Percentiles rank a stretch among this genome's conserved stretches.
phyloP scores from a whole-genome alignment of 371 early-diverging fungal genomes.

The Syncephalastrum monosporum region DNA sequence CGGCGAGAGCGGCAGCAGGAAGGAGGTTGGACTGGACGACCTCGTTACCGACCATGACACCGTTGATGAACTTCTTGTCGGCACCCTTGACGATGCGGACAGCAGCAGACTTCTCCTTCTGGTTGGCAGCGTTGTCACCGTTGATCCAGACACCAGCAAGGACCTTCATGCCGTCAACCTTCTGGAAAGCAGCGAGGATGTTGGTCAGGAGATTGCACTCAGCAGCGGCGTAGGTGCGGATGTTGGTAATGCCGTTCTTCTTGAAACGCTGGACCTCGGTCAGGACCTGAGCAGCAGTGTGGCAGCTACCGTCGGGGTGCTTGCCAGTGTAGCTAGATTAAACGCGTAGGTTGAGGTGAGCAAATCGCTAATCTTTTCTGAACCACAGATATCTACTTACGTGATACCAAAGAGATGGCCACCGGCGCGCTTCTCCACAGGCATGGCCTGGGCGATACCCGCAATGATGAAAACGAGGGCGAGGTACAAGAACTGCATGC shows the following conservation, averaged over 20 bases:
- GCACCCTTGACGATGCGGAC: constrained; percentile 5
- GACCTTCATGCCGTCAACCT: constrained; percentile 35
- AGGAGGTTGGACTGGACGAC: constrained; percentile 26
- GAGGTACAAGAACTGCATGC: constrained; percentile 5
- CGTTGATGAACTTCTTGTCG: constrained; percentile 21
- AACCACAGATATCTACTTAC: not conserved
- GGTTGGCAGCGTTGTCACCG: constrained; percentile 18
- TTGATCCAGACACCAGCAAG: constrained; percentile 46
- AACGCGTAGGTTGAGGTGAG: not conserved
- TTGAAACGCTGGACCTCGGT: constrained; percentile 28
- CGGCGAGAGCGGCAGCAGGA: constrained; percentile 19
- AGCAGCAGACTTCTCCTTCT: constrained; percentile 28
- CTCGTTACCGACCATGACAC: constrained; percentile 48
- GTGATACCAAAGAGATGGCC: constrained; percentile 23
- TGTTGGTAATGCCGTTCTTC: constrained; percentile 27
- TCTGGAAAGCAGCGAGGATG: constrained; percentile 30
- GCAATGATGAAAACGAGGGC: constrained; percentile 15
- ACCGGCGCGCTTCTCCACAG: constrained; percentile 20
- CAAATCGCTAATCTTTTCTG: not conserved
- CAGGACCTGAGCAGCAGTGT: constrained; percentile 23
- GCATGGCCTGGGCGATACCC: constrained; percentile 25
- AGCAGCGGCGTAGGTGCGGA: constrained; percentile 46
- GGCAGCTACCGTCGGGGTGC: constrained; percentile 35
- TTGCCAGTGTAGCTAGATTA: constrained; percentile 26
- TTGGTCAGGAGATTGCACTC: constrained; percentile 41